A percentile compares a stretch with the other conserved stretches of the same genome.
Conservation (phyloP, 306 rosid genomes). For the Senna tora region DNA sequence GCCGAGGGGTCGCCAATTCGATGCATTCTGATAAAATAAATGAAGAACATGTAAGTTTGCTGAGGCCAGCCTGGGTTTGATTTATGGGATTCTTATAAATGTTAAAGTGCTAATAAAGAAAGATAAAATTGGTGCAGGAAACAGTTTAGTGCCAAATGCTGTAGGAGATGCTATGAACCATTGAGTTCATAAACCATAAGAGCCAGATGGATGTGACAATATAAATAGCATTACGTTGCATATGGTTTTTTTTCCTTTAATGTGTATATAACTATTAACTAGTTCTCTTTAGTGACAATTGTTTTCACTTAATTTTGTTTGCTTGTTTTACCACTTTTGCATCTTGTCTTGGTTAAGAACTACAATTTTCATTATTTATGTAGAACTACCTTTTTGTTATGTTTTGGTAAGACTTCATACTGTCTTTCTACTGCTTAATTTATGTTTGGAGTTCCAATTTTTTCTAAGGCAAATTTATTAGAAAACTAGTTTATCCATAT, state of each 20-base stretch:
- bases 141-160: constrained; percentile 9
- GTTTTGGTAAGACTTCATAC: no score
- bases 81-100: background rate
- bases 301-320: background rate
- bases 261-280: constrained; percentile 25
- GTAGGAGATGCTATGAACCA: constrained; percentile 6
- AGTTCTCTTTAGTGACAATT: background rate
- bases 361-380: background rate
- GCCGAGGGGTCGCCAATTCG: constrained; percentile 94
- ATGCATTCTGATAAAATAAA: constrained; percentile 78
- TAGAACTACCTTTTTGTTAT: background rate
- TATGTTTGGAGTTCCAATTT: no score
- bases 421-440: no score
- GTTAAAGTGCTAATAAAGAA: constrained; percentile 1
- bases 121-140: constrained; percentile 38
- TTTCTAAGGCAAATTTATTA: no score
- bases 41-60: constrained; percentile 12
- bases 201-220: constrained; percentile 27
- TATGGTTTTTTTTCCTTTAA: constrained; percentile 3
- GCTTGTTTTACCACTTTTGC: background rate
- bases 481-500: no score
- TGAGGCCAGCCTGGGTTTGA: constrained; percentile 9
- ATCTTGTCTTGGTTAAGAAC: background rate
- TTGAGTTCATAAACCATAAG: constrained; percentile 25
- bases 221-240: constrained; percentile 26